phyloP scores from a whole-genome alignment of 805 yeast species.

The Candida ficus region DNA sequence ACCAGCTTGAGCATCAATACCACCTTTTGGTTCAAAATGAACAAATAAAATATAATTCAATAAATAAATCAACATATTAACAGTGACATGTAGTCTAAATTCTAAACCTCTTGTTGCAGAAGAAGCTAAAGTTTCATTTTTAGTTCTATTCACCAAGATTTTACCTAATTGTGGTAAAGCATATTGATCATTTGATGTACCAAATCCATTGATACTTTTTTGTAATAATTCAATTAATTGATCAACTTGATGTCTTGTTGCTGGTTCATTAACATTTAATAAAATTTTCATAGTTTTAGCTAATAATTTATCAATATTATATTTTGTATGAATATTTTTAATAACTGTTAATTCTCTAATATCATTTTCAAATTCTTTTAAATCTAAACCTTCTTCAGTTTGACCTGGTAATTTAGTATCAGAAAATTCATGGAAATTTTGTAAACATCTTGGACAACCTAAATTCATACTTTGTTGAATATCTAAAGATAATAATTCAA shows the following conservation, averaged over 20 bases:
- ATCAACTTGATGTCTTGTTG: constrained; percentile 36
- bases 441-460: constrained; percentile 36
- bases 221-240: constrained; percentile 29
- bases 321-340: constrained; percentile 41
- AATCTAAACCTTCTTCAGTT: constrained; percentile 15
- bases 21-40: constrained; percentile 37
- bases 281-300: constrained; percentile 35
- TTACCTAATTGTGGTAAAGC: constrained; percentile 31
- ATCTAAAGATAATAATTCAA: constrained; percentile 37
- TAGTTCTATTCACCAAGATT: constrained; percentile 20
- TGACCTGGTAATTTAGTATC: constrained; percentile 40
- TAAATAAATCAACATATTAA: constrained; percentile 45
- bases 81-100: constrained; percentile 32
- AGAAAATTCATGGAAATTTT: constrained; percentile 33
- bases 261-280: constrained; percentile 34
- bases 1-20: constrained; percentile 30
- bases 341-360: constrained; percentile 43
- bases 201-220: constrained; percentile 30
- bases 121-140: constrained; percentile 17
- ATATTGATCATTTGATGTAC: constrained; percentile 25
- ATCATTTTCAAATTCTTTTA: constrained; percentile 25
- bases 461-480: constrained; percentile 36
- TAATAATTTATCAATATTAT: constrained; percentile 39
- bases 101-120: constrained; percentile 35
- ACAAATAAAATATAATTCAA: constrained; percentile 45